Evolutionary conservation across 106 monocot species (phyloP).

Genomic region (Alisma plantagoaquatica): DNA sequence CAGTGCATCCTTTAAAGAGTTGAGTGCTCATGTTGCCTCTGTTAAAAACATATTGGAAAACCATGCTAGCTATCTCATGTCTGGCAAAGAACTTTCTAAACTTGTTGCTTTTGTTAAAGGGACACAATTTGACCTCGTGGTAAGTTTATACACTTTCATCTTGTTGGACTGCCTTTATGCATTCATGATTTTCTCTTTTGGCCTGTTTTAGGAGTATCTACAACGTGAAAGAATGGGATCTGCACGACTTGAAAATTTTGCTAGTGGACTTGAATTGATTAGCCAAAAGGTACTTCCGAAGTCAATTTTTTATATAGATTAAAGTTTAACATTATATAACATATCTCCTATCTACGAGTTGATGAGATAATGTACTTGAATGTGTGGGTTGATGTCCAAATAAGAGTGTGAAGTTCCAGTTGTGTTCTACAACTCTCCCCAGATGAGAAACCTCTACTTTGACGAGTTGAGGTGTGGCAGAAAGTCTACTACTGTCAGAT

Average conservation of each 20-base stretch:
- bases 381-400: no score
- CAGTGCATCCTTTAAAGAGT: slow-evolving; percentile 85
- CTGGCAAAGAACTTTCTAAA: slow-evolving; percentile 98
- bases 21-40: slow-evolving; percentile 84
- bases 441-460: no score
- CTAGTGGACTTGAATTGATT: slow-evolving; percentile 92
- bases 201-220: slow-evolving; percentile 88
- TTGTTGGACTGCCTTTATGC: no score
- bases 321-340: not conserved
- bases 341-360: no score
- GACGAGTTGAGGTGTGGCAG: no score
- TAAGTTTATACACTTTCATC: slow-evolving; percentile 15
- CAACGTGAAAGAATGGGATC: slow-evolving; percentile 81
- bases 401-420: no score
- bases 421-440: no score
- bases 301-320: not conserved
- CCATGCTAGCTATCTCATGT: slow-evolving; percentile 96
- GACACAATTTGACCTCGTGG: slow-evolving; percentile 99
- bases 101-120: slow-evolving; percentile 99
- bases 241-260: slow-evolving; percentile 92
- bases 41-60: slow-evolving; percentile 93
- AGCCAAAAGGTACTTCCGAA: slow-evolving; percentile 69
- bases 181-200: no score
- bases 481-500: no score
- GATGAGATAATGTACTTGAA: no score